Base-by-base conservation (phyloP, 148 eudicot species). In the Cornus suecica region DNA sequence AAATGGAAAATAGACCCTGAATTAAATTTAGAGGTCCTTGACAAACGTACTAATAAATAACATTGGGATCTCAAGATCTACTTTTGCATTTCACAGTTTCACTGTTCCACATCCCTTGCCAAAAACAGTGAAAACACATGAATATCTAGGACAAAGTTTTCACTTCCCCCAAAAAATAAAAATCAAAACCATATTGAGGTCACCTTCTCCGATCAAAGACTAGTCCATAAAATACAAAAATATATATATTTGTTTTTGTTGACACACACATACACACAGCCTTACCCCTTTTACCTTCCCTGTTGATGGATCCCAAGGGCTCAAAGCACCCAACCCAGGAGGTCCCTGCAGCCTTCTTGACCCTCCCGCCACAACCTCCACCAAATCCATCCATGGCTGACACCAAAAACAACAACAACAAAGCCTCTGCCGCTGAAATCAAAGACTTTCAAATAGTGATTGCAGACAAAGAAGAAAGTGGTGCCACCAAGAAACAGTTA, bases 301-400 rank as follows among this genome's bases (percentile, higher is more conserved):
- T 76, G 77, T 78, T 82, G 54, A 85, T 85, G 90, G 90, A 87
- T 87, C 90, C 89, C 84, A 86, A 88, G 80, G 78, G 72, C 84
- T 79, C 82, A 83, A 88, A 83, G 41, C 77, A 74, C 62, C 80
- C 11, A 29, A 5, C 76, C 8, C 72, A 74, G 71, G 75, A 77
- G 68, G 71, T 26, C 75, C 74, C 83, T 15, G 7, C 37, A 32
- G 80, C 65, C 51, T 81, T 83, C 85, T 81, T 83, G 78, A 78
- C 24, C 75, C 72, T 65, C 78, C 86, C 86, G 62, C 65, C 86
- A 66, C 65, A 77, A 30, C 31, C 66, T 25, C n/a, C n/a, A n/a
- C n/a, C n/a, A n/a, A n/a, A n/a, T n/a, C n/a, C n/a, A n/a, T n/a
- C n/a, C n/a, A n/a, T n/a, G n/a, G n/a, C n/a, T n/a, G n/a, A n/a